A percentile compares a stretch with the other conserved stretches of the same genome.
phyloP scores from a whole-genome alignment of 2,329 filamentous ascomycete species.

The Calonectria honghensis region DNA sequence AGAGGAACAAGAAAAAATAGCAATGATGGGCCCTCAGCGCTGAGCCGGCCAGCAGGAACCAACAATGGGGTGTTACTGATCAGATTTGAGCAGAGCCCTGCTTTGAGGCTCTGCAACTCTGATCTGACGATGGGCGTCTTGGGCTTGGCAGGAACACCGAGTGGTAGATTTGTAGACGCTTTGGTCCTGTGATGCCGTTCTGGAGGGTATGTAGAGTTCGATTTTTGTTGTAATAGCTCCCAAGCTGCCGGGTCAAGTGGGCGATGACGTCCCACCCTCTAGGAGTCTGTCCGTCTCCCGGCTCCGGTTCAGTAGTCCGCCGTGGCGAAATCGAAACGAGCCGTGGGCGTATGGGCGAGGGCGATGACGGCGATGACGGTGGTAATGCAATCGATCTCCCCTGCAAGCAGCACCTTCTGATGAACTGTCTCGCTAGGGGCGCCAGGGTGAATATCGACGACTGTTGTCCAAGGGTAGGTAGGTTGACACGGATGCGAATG shows the following conservation, averaged over 20 bases:
- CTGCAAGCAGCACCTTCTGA: conserved; percentile 5
- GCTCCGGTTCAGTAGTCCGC: conserved; percentile 37
- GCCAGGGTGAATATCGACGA: conserved; percentile 2
- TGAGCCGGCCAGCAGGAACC: conserved; percentile 43
- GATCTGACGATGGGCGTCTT: conserved; percentile 13
- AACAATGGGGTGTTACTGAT: conserved; percentile 40
- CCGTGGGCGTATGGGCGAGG: conserved; percentile 15
- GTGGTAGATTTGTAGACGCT: neutral
- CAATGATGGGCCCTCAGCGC: conserved; percentile 42
- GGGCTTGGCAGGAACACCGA: neutral
- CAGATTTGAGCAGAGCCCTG: conserved; percentile 40
- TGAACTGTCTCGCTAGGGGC: neutral
- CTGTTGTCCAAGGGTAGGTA: neutral
- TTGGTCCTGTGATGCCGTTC: neutral
- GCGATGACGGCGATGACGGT: conserved; percentile 20
- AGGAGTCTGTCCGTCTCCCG: conserved; percentile 29
- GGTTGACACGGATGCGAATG: neutral
- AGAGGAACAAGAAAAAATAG: conserved; percentile 39
- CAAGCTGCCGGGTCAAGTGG: conserved; percentile 29
- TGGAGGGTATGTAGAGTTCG: neutral
- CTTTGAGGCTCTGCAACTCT: conserved; percentile 52
- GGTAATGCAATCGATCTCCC: neutral
- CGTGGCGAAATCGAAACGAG: conserved; percentile 45
- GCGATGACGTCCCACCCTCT: conserved; percentile 51
- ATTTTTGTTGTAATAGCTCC: conserved; percentile 26